Evolutionary conservation across 805 yeast genomes (phyloP), one percentile per base, ranked within the genome.

Genomic region (Barnettozyma salicaria): DNA sequence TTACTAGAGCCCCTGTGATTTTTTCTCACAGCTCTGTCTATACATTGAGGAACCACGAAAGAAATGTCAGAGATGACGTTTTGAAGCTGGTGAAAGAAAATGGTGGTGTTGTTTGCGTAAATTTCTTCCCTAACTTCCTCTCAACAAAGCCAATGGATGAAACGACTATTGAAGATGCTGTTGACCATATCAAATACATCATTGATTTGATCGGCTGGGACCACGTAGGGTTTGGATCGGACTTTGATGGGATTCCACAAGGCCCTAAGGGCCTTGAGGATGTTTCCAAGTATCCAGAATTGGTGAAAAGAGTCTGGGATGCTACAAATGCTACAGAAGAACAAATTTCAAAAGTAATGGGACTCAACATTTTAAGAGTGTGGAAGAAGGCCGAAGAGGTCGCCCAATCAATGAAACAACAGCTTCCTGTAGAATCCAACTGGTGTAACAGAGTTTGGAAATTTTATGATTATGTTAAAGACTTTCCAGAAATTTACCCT

Each of bases 191-290:
- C 21, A 42, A 58, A 28, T 61, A 72, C 44, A 56, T 70, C 20
- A 65, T 67, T 20, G 50, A 65, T 13, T 44, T 64, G 7, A 63
- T 69, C 19, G 76, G 76, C 2, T 71, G 74, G 75, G 70, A 67
- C 19, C 69, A 67, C 46, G 74, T 71, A 30, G 73, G 72, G 0
- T 54, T 70, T 5, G 78, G 78, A 1, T 62, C 70, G 4, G 78
- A 72, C 50, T 72, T 70, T 44, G 78, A 72, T 48, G 78, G 77
- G 11, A 71, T 71, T 35, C 68, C 69, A 14, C 50, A 39, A 6
- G 73, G 68, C 4, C 77, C 78, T 6, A 47, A 41, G 13, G 78
- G 76, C 0, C 50, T 73, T n/a, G 76, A 72, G 47, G 76, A 73
- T 45, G 76, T 70, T 1, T 69, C 76, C 10, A 73, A 72, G 47